Conservation (phyloP, 208 protist species). For the Leishmania arabica region DNA sequence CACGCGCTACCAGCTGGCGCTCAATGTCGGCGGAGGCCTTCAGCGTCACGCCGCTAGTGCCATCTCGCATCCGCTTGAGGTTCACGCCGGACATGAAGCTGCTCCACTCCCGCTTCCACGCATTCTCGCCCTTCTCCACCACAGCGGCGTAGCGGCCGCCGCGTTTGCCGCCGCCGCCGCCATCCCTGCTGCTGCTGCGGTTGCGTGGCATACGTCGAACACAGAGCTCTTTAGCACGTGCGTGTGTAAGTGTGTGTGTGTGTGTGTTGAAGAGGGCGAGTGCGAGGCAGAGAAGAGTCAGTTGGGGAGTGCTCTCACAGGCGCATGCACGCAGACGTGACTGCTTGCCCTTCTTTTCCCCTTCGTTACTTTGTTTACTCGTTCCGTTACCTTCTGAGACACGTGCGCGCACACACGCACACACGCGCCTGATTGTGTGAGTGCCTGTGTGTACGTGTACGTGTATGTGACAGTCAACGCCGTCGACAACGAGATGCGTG, state of each 20-base stretch:
- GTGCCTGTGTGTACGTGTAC: not conserved
- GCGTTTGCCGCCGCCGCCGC: constrained; percentile 10
- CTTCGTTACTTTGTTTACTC: not conserved
- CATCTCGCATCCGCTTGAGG: constrained; percentile 74
- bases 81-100: constrained; percentile 86
- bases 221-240: not conserved
- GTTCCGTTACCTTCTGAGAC: not conserved
- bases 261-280: not conserved
- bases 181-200: not conserved
- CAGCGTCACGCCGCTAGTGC: constrained; percentile 55
- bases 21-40: constrained; percentile 63
- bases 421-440: not conserved
- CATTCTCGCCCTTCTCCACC: constrained; percentile 82
- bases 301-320: not conserved
- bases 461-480: not conserved
- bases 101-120: constrained; percentile 84
- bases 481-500: not conserved
- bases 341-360: not conserved
- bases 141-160: constrained; percentile 71
- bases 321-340: not conserved
- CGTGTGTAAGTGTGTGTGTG: not conserved
- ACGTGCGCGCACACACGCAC: not conserved
- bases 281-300: not conserved
- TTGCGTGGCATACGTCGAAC: constrained; percentile 19
- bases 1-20: constrained; percentile 20